Evolutionary conservation across 257 asterid genomes (phyloP).

Genomic region (Gynochthodes officinalis): DNA sequence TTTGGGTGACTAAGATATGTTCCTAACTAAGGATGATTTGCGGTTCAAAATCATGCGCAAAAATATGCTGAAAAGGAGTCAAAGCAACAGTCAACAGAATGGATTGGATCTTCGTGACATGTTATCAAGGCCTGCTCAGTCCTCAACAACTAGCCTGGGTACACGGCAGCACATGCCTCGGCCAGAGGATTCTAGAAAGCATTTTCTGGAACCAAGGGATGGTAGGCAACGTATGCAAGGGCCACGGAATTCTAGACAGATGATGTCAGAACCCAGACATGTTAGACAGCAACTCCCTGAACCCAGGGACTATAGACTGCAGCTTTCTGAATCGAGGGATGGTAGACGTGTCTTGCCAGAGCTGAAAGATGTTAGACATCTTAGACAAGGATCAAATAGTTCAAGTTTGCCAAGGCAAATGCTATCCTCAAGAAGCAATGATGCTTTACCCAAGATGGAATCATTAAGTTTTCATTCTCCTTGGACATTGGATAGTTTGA

Average conservation of each 20-base stretch:
- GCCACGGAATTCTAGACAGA: conserved; percentile 34
- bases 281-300: conserved; percentile 31
- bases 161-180: conserved; percentile 39
- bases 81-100: conserved; percentile 41
- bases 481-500: conserved; percentile 69
- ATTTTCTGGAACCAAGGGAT: conserved; percentile 32
- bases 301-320: conserved; percentile 32
- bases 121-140: conserved; percentile 83
- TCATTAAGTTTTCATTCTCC: conserved; percentile 56
- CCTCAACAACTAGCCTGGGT: conserved; percentile 46
- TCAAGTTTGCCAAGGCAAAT: conserved; percentile 25
- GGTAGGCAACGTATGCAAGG: conserved; percentile 32
- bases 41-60: conserved; percentile 75
- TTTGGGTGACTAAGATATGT: conserved; percentile 36
- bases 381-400: conserved; percentile 40
- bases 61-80: conserved; percentile 36
- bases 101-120: conserved; percentile 70
- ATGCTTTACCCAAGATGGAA: conserved; percentile 38
- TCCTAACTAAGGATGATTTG: conserved; percentile 68
- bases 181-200: conserved; percentile 37
- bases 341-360: conserved; percentile 34
- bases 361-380: conserved; percentile 38
- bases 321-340: conserved; percentile 31
- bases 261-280: conserved; percentile 32
- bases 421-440: conserved; percentile 38